Evolutionary conservation across 495 filamentous ascomycete species (phyloP).

Genomic region (Aspergillus cavernicola): DNA sequence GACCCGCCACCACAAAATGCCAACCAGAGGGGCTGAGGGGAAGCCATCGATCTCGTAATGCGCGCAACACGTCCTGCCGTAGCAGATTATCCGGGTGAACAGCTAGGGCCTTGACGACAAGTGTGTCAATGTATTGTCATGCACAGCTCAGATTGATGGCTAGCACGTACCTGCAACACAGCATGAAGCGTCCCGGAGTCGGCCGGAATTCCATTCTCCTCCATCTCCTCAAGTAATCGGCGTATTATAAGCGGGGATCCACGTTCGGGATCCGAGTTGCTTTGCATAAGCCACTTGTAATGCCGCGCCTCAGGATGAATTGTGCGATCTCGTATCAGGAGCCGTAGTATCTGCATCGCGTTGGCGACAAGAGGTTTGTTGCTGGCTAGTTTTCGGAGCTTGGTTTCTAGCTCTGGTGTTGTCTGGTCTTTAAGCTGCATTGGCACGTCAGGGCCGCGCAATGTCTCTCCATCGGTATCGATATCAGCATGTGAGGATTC

Average conservation of each 20-base stretch:
- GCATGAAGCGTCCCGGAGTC: constrained; percentile 67
- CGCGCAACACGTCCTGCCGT: constrained; percentile 63
- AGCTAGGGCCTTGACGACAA: constrained; percentile 56
- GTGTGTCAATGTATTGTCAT: not conserved
- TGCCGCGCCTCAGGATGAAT: constrained; percentile 62
- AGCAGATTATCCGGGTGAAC: constrained; percentile 84
- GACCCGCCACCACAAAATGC: constrained; percentile 65
- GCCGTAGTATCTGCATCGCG: constrained; percentile 28
- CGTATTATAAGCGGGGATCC: constrained; percentile 62
- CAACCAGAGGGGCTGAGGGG: constrained; percentile 58
- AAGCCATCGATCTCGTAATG: constrained; percentile 64
- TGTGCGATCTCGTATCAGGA: constrained; percentile 56
- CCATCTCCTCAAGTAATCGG: constrained; percentile 67
- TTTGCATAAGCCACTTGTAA: constrained; percentile 69
- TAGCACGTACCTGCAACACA: constrained; percentile 58
- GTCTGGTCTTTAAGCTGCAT: constrained; percentile 13
- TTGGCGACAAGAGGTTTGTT: constrained; percentile 20
- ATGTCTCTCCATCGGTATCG: too few species aligned
- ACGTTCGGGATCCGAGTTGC: constrained; percentile 57
- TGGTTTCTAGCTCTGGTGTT: constrained; percentile 25
- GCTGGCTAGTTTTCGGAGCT: constrained; percentile 20
- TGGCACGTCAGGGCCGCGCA: constrained; percentile 18
- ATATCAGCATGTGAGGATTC: too few species aligned
- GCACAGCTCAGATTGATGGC: not conserved
- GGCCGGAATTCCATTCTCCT: constrained; percentile 50